Percentiles rank a stretch among this genome's conserved stretches.
Evolutionary conservation across 2,329 filamentous ascomycete genomes (phyloP).

Genomic region (Mollisiaceae sp.): DNA sequence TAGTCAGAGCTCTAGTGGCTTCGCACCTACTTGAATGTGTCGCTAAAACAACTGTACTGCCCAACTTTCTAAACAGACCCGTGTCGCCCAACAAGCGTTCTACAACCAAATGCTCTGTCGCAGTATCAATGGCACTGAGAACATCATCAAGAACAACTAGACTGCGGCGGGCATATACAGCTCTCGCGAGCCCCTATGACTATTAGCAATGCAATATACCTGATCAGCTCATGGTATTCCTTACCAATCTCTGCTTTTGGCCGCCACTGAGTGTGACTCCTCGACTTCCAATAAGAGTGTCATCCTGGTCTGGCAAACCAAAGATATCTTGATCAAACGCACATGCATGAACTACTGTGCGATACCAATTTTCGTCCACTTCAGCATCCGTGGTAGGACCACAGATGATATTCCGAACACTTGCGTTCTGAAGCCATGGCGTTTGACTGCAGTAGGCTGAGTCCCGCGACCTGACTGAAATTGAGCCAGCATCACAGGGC

Average conservation of each 20-base stretch:
- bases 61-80: constrained; percentile 31
- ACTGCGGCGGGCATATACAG: constrained; percentile 25
- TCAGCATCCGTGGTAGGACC: constrained; percentile 32
- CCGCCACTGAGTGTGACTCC: constrained; percentile 43
- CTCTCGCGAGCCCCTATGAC: constrained; percentile 37
- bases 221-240: not conserved
- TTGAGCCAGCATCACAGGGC: constrained; percentile 15
- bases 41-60: constrained; percentile 46
- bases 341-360: constrained; percentile 35
- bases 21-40: constrained; percentile 46
- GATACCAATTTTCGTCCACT: constrained; percentile 37
- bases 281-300: constrained; percentile 40
- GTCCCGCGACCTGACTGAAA: constrained; percentile 11
- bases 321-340: constrained; percentile 36
- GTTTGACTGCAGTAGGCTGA: constrained; percentile 51
- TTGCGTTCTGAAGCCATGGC: constrained; percentile 51
- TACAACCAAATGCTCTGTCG: constrained; percentile 50
- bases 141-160: constrained; percentile 53
- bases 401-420: constrained; percentile 47
- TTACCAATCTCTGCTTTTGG: constrained; percentile 32
- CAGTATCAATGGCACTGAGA: constrained; percentile 51
- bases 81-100: constrained; percentile 32
- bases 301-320: constrained; percentile 38
- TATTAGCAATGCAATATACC: constrained; percentile 3
- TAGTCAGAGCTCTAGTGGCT: not conserved